Evolutionary conservation across 345 rosid species (phyloP), one percentile per base, ranked within the genome.

Genomic region (Rhodamnia rubescens): DNA sequence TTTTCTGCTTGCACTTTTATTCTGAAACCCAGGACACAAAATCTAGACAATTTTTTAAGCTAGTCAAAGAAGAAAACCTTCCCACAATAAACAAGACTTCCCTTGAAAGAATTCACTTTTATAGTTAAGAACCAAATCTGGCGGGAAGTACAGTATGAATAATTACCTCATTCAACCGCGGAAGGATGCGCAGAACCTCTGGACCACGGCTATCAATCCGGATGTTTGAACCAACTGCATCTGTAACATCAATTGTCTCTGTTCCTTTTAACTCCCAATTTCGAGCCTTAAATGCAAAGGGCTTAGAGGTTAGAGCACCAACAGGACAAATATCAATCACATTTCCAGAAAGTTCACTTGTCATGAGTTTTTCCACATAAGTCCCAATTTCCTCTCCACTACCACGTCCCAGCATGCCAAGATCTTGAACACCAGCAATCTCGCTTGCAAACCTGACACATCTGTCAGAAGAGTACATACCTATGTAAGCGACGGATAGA

Each of bases 351-450:
- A 97, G 99, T 86, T 97, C 99, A 91, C 99, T 97, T 78, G 98
- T 94, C 99, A 97, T 97, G 87, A 97, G 99, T 88, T 92, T 97
- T 87, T 97, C 99, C 82, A 97, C 99, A 56, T 97, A 97, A 85
- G 99, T 97, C 83, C 99, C 99, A 84, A 97, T 97, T 91, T 97
- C 99, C 91, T 97, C 99, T 89, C 99, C 99, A 86, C 99, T 97
- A 58, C 99, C 99, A 88, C 99, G 99, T 49, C 99, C 99, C 87
- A 97, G 88, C 86, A 97, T 94, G 83, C 99, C 99, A 92, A 97
- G 99, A 92, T 97, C 99, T 90, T 97, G 91, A 88, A 93, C 95
- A 42, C 99, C 99, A 88, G 99, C 99, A 93, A 97, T 88, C 91
- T 97, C 99, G 5, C 98, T 91, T 81, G 99, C 99, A 92, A 97